Evolutionary conservation across 306 rosid genomes (phyloP).

Genomic region (Oemleria cerasiformis): DNA sequence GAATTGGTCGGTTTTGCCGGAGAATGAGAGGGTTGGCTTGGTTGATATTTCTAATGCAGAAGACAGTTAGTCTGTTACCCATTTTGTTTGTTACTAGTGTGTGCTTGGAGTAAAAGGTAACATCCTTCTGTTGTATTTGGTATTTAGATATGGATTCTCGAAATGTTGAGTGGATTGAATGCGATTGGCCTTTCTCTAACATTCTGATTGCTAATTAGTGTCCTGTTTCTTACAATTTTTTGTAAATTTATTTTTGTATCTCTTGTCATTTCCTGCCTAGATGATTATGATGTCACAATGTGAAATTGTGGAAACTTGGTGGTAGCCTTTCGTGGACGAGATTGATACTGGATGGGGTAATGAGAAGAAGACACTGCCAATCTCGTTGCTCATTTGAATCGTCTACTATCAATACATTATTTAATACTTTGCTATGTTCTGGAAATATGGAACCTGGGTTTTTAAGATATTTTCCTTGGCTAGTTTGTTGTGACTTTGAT

Average conservation of each 20-base stretch:
- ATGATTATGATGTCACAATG: neutral
- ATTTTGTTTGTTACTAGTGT: conserved; percentile 7
- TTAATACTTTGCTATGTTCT: neutral
- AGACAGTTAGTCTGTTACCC: conserved; percentile 24
- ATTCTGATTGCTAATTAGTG: neutral
- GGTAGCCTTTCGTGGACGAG: neutral
- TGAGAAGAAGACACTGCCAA: neutral
- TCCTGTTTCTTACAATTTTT: neutral
- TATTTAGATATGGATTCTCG: neutral
- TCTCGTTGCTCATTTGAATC: neutral
- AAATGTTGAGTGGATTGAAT: conserved; percentile 1
- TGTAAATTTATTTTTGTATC: neutral
- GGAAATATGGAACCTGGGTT: neutral
- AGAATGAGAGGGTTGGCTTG: conserved; percentile 55
- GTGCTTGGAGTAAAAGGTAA: conserved; percentile 19
- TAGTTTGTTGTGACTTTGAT: neutral
- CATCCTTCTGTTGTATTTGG: neutral
- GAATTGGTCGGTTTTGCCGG: conserved; percentile 74
- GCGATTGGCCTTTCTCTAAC: neutral
- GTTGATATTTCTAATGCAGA: conserved; percentile 35
- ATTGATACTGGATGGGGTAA: neutral
- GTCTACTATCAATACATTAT: neutral
- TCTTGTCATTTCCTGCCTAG: neutral
- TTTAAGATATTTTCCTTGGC: neutral
- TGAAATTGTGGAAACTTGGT: conserved; percentile 5